These are phyloP conservation scores for Metschnikowia aberdeeniae DNA, from an alignment of 805 yeast genomes.

Conservation along the genomic window DNA sequence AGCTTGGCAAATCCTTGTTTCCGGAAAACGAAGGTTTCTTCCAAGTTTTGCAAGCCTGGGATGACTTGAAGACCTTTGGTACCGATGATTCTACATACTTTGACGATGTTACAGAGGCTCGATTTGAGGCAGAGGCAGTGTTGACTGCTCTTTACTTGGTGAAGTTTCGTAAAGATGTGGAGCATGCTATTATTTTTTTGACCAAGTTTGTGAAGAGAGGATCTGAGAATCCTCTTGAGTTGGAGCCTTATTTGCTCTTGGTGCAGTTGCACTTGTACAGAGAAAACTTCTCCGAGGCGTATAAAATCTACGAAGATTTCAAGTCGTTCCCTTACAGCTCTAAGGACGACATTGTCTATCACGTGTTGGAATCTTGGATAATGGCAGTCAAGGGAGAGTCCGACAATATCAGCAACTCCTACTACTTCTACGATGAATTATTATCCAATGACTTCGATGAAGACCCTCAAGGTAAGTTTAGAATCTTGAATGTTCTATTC, in stretches of 20 bases:
- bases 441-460: conserved; percentile 46
- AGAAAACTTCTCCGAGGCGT: conserved; percentile 34
- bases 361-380: conserved; percentile 73
- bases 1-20: conserved; percentile 29
- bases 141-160: conserved; percentile 38
- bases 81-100: conserved; percentile 41
- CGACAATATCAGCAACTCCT: conserved; percentile 38
- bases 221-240: conserved; percentile 24
- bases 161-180: conserved; percentile 32
- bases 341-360: conserved; percentile 68
- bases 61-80: conserved; percentile 41
- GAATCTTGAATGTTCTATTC: conserved; percentile 53
- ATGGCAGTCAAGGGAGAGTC: conserved; percentile 36
- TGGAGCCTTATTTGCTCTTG: conserved; percentile 40
- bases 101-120: conserved; percentile 33
- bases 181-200: conserved; percentile 34
- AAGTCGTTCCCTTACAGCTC: conserved; percentile 31
- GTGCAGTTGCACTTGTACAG: conserved; percentile 37
- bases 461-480: conserved; percentile 33
- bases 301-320: conserved; percentile 29
- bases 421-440: conserved; percentile 77
- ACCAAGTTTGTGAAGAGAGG: conserved; percentile 21
- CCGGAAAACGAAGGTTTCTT: conserved; percentile 34
- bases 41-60: conserved; percentile 39
- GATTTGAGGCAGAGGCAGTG: conserved; percentile 39